A percentile compares a stretch with the other conserved stretches of the same genome.
Evolutionary conservation across 2,329 filamentous ascomycete genomes (phyloP).

Genomic region (Juglanconis oblonga): DNA sequence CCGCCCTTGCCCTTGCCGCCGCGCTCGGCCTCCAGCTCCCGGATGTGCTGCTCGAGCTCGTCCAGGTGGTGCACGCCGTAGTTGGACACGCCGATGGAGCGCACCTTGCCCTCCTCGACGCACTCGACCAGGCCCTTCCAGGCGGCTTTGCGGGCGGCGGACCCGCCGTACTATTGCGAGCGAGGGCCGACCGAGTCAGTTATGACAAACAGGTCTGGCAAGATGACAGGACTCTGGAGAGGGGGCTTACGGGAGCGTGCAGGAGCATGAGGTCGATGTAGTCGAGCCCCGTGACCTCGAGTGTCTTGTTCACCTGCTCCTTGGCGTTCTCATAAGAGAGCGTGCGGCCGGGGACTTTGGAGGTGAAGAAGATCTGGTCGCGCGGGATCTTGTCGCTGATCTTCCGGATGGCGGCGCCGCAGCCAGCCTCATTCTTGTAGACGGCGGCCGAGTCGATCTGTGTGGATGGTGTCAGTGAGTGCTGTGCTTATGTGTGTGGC

Average conservation of each 20-base stretch:
- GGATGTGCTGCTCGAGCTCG: slow-evolving; percentile 57
- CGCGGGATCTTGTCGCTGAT: slow-evolving; percentile 38
- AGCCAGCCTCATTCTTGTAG: slow-evolving; percentile 50
- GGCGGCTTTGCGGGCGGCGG: slow-evolving; percentile 52
- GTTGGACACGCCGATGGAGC: slow-evolving; percentile 63
- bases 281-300: slow-evolving; percentile 58
- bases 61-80: slow-evolving; percentile 62
- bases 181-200: too few relatives aligned
- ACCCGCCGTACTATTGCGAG: slow-evolving; percentile 45
- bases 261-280: slow-evolving; percentile 68
- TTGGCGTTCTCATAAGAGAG: slow-evolving; percentile 62
- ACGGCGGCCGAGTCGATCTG: slow-evolving; percentile 52
- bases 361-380: slow-evolving; percentile 53
- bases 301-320: slow-evolving; percentile 59
- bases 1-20: slow-evolving; percentile 65
- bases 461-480: background rate
- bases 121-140: slow-evolving; percentile 64
- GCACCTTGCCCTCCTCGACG: slow-evolving; percentile 59
- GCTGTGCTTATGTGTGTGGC: background rate
- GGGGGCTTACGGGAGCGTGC: slow-evolving; percentile 43
- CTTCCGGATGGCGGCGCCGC: slow-evolving; percentile 42
- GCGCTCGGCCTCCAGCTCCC: slow-evolving; percentile 58
- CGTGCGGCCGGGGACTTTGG: slow-evolving; percentile 46
- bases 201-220: too few relatives aligned
- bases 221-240: too few relatives aligned